These are phyloP conservation scores for Ophiostoma himal-ulmi DNA, from an alignment of 2,329 filamentous ascomycete species.

Conservation along the genomic window DNA sequence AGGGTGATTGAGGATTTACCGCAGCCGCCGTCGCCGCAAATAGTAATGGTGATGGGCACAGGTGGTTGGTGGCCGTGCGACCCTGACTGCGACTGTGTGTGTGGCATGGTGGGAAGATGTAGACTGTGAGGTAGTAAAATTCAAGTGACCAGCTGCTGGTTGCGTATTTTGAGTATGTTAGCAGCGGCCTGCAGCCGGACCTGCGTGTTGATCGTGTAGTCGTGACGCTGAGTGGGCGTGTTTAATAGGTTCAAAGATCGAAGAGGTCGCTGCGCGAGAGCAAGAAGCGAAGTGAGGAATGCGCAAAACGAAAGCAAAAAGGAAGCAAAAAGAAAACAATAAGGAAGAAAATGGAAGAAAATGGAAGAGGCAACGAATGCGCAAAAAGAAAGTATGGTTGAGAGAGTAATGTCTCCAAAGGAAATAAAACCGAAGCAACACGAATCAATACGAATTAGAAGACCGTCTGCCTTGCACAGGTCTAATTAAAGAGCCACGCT, in stretches of 20 bases:
- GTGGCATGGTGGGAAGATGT: constrained; percentile 16
- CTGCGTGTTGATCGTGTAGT: neutral
- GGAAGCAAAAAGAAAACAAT: neutral
- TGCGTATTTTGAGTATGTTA: too few relatives aligned
- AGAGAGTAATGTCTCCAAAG: neutral
- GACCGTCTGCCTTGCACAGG: neutral
- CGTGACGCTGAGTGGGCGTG: neutral
- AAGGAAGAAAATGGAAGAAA: neutral
- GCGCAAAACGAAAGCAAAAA: constrained; percentile 13
- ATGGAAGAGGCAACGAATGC: neutral
- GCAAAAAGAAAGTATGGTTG: constrained; percentile 13
- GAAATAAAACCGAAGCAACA: neutral
- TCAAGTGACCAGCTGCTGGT: too few relatives aligned
- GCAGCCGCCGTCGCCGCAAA: constrained; percentile 80
- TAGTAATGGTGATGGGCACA: constrained; percentile 65
- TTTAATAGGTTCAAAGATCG: neutral
- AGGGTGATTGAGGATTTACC: constrained; percentile 82
- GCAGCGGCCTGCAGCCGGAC: constrained; percentile 9
- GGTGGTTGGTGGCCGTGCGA: constrained; percentile 37
- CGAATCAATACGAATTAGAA: neutral
- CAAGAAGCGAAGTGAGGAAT: neutral
- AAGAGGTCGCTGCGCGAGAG: neutral
- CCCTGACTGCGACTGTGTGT: constrained; percentile 23
- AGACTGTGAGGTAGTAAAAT: too few relatives aligned
- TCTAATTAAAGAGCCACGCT: constrained; percentile 13